Evolutionary conservation across 2,329 filamentous ascomycete species (phyloP), one percentile per base, ranked within the genome.

Genomic region (Monilinia fructigena): DNA sequence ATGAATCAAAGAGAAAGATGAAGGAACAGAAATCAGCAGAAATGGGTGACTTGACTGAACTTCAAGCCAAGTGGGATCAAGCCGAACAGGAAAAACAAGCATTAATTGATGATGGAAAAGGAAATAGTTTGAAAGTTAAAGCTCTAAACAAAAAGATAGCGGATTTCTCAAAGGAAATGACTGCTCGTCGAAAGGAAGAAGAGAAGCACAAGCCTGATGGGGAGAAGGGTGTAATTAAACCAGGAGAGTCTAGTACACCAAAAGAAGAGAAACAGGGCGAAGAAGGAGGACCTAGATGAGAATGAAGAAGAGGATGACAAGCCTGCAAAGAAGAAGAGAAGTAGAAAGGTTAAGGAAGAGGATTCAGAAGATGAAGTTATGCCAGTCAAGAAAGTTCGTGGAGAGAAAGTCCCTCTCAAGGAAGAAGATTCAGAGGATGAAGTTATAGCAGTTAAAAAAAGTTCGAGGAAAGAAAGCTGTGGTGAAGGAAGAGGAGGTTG

Each of bases 391-490:
- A 81, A 31, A 53, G n/a, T 4, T 45, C 40, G 63, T 16, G 63
- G 55, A 26, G 62, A 18, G 45, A 64, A 60, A 28, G 12, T 47
- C 18, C 28, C 1, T 14, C 28, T 55, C 4, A 67, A 66, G 63
- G 53, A 64, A 26, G 65, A 67, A 50, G 59, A 62, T n/a, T 63
- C 63, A 0, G 42, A 53, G 4, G 59, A 62, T 20, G 60, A 54
- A 18, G 60, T 48, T 10, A 77, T 77, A 66, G 70, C 73, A 14
- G 74, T 76, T 53, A 72, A 78, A 23, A 23, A 81, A 31, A 45
- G n/a, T 3, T 45, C 26, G 63, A 18, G 63, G 55, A 26, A 66
- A 16, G 35, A 63, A 60, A 28, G 18, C 53, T 18, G 45, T 0
- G 14, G 28, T 55, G 5, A 67, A 66, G 63, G 56, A 62, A 3